Conservation (phyloP, 1,139 yeast genomes). For the Geotrichum klebahnii region DNA sequence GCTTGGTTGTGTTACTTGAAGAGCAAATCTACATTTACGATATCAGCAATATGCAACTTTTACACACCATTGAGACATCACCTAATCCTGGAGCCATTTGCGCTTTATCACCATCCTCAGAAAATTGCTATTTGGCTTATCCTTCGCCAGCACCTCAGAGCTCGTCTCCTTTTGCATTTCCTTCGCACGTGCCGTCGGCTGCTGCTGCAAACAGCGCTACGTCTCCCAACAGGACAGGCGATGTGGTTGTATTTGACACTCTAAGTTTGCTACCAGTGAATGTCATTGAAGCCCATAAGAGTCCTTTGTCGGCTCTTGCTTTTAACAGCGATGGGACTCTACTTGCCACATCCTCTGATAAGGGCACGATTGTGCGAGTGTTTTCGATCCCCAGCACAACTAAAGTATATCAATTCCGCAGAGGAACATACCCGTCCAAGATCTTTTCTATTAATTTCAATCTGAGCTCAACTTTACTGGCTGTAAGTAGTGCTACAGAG, state of each 20-base stretch:
- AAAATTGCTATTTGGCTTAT: conserved; percentile 69
- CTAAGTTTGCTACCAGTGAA: conserved; percentile 74
- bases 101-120: conserved; percentile 63
- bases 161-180: conserved; percentile 36
- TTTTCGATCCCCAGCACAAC: conserved; percentile 80
- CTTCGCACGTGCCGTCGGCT: conserved; percentile 25
- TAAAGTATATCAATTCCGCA: conserved; percentile 80
- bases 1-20: conserved; percentile 72
- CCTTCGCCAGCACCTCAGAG: conserved; percentile 65
- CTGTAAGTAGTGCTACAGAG: conserved; percentile 86
- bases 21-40: conserved; percentile 89
- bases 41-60: conserved; percentile 75
- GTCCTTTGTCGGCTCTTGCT: conserved; percentile 73
- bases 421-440: conserved; percentile 90
- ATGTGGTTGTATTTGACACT: conserved; percentile 80
- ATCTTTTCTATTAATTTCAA: conserved; percentile 83
- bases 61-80: conserved; percentile 83
- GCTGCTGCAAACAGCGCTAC: conserved; percentile 25
- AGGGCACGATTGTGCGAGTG: conserved; percentile 88
- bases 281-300: conserved; percentile 90
- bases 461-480: conserved; percentile 64
- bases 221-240: conserved; percentile 56
- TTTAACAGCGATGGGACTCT: conserved; percentile 76
- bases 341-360: conserved; percentile 90
- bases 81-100: conserved; percentile 56